Evolutionary conservation across 2,329 filamentous ascomycete genomes (phyloP).

Genomic region (Penicillium palitans): DNA sequence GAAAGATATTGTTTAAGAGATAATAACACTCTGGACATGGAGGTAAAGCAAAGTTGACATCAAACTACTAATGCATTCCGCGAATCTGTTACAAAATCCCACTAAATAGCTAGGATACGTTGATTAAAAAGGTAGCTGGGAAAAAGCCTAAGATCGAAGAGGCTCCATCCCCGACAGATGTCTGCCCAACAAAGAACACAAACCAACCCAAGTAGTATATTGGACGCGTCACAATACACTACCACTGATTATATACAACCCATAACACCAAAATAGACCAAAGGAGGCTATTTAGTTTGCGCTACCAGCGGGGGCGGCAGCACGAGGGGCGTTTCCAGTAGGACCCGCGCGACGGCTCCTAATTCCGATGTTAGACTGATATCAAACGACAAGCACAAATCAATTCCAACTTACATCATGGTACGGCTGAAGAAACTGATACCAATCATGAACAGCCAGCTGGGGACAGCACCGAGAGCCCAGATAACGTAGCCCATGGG

Average conservation of each 20-base stretch:
- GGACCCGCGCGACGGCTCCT: constrained; percentile 31
- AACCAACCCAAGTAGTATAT: constrained; percentile 18
- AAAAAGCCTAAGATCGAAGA: constrained; percentile 6
- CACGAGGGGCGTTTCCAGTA: constrained; percentile 14
- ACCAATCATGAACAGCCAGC: constrained; percentile 64
- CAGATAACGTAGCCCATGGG: constrained; percentile 59
- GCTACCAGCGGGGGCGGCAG: constrained; percentile 23
- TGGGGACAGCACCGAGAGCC: constrained; percentile 59
- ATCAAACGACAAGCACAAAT: neutral
- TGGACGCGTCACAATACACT: constrained; percentile 18
- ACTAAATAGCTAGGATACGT: neutral
- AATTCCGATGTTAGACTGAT: constrained; percentile 12
- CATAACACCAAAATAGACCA: constrained; percentile 14
- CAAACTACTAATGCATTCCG: neutral
- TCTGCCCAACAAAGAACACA: constrained; percentile 9
- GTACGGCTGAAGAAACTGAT: constrained; percentile 62
- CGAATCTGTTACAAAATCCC: neutral
- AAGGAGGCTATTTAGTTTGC: constrained; percentile 23
- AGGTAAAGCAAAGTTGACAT: neutral
- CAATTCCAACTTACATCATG: constrained; percentile 59
- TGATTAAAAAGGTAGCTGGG: constrained; percentile 12
- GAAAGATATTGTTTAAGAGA: no score
- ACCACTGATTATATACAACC: constrained; percentile 38
- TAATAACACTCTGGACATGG: neutral
- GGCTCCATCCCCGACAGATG: neutral